Base-by-base conservation (phyloP, 177 flowering plant species). In the Telopea speciosissima region DNA sequence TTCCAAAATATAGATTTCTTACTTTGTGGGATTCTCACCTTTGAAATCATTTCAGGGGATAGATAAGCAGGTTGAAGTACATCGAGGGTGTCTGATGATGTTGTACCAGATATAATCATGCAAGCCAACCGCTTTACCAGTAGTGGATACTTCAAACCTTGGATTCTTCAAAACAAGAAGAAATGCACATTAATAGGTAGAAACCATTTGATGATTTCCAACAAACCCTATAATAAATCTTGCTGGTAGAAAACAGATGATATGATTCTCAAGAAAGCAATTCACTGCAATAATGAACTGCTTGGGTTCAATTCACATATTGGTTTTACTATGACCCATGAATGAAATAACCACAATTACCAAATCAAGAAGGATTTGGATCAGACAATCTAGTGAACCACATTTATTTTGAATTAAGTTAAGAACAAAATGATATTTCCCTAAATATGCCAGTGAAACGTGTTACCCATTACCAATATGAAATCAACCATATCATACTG, bases 121-220 rank as follows among this genome's bases (percentile, higher is more conserved):
- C 97, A 91, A 74, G 99, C 97, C 76, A 95, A 81, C 63, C 99
- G 85, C 83, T 89, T 95, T 5, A 90, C 97, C 61, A 95, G 67
- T 73, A 87, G 88, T 13, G 99, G 97, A 75, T 90, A 95, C 77
- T 95, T 95, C 76, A 92, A 73, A 42, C 90, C 92, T 66, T 68
- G 80, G 36, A 52, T 73, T 79, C 99, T 94, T 77, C 76, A 78
- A 12, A 79, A 12, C 14, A 8, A 68, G 61, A 17, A 71, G 33
- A 24, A 59, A 49, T 10, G 70, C 21, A 62, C 7, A 66, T 40
- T 24, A 58, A 36, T 36, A 3, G 19, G 45, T 62, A 45, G 66
- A 58, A 26, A 14, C n/a, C 22, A 36, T n/a, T 19, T 65, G 52
- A n/a, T 23, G 19, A 8, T 22, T 5, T 65, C 21, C 56, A 65